phyloP scores from a whole-genome alignment of 2,329 filamentous ascomycete species.

The Aspergillus cejpii region DNA sequence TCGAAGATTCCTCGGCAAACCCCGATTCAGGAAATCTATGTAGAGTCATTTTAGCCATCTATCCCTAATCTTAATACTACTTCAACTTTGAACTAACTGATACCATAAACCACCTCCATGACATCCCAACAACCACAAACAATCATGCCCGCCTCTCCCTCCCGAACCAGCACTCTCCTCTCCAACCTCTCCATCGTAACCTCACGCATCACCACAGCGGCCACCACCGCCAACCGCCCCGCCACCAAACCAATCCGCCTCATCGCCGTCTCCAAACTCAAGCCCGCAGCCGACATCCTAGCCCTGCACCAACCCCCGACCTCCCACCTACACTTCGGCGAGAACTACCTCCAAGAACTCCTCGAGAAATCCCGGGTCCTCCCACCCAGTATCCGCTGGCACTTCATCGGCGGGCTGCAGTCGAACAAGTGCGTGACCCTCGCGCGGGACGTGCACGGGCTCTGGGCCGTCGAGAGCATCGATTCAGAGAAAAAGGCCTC shows the following conservation, averaged over 20 bases:
- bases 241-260: slow-evolving; percentile 49
- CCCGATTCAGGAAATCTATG: not conserved
- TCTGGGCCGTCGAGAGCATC: slow-evolving; percentile 87
- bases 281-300: slow-evolving; percentile 84
- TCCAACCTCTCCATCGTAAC: slow-evolving; percentile 57
- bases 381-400: slow-evolving; percentile 71
- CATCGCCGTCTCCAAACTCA: slow-evolving; percentile 93
- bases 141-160: slow-evolving; percentile 51
- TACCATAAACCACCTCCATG: slow-evolving; percentile 1
- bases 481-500: slow-evolving; percentile 83
- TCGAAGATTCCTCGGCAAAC: too few species aligned
- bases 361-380: slow-evolving; percentile 75
- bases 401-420: slow-evolving; percentile 93
- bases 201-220: slow-evolving; percentile 51
- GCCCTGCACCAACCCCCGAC: slow-evolving; percentile 62
- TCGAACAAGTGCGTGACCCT: slow-evolving; percentile 88
- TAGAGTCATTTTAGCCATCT: not conserved
- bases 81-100: not conserved
- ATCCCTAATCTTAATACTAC: too few species aligned
- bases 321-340: slow-evolving; percentile 74
- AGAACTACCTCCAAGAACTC: slow-evolving; percentile 93
- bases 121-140: slow-evolving; percentile 12
- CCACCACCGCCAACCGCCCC: slow-evolving; percentile 23
- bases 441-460: slow-evolving; percentile 72
- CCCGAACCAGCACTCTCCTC: slow-evolving; percentile 56